A percentile compares a stretch with the other conserved stretches of the same genome.
Evolutionary conservation across 2,329 filamentous ascomycete species (phyloP).

Genomic region (Fusarium poae): DNA sequence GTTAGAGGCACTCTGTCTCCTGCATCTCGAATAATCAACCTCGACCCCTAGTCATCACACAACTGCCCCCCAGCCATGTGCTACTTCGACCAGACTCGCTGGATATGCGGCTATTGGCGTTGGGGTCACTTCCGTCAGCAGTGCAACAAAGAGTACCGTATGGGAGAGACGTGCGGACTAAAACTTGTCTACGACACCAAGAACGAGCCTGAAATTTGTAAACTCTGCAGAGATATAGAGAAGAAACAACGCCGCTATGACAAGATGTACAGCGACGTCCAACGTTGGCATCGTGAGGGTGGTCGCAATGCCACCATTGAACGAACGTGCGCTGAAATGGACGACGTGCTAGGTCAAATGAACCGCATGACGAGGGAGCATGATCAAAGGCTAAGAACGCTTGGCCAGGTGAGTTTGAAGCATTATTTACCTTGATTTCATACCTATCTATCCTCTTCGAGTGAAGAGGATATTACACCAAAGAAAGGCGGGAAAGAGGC

Average conservation of each 20-base stretch:
- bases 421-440: conserved; percentile 10
- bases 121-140: conserved; percentile 95
- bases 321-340: conserved; percentile 77
- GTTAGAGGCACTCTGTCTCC: conserved; percentile 18
- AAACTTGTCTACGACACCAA: conserved; percentile 86
- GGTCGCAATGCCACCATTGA: conserved; percentile 80
- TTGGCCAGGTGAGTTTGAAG: conserved; percentile 47
- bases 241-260: conserved; percentile 82
- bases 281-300: conserved; percentile 82
- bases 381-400: conserved; percentile 51
- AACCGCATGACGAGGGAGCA: conserved; percentile 60
- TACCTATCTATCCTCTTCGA: conserved; percentile 12
- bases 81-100: conserved; percentile 93
- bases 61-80: conserved; percentile 74
- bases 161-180: conserved; percentile 95
- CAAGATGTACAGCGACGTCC: conserved; percentile 81
- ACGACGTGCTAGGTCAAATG: conserved; percentile 73
- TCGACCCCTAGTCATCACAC: conserved; percentile 33
- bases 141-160: conserved; percentile 94
- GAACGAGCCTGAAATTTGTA: conserved; percentile 75
- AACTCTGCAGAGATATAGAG: conserved; percentile 88
- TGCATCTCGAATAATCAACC: conserved; percentile 22
- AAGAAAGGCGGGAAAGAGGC: conserved; percentile 2
- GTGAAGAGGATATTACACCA: conserved; percentile 8
- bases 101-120: conserved; percentile 90